Evolutionary conservation across 192 early-diverging fungal genomes (phyloP), one percentile per base, ranked within the genome.

Genomic region (Pecoramyces ruminantium): DNA sequence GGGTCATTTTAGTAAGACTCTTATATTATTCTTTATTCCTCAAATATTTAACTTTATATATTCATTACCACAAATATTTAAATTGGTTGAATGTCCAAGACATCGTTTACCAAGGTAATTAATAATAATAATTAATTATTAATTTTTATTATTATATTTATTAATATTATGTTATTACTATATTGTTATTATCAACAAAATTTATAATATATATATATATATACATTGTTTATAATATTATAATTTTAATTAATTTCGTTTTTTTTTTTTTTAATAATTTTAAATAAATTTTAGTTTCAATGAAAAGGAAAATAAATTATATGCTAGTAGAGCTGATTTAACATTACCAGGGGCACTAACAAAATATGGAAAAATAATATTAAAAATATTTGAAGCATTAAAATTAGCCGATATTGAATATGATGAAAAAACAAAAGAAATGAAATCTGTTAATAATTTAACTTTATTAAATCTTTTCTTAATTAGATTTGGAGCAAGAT

Each of bases 1-100:
- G 67, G 93, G 95, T 16, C 95, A 97, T 78, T 96, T 97, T 82
- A 94, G 92, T 78, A 98, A 81, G 28, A 81, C 80, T 2, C 79
- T 81, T 78, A 80, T 99, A 58, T 83, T 99, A 78, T 93, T 99
- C 82, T 97, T 98, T 85, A 84, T 96, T 12, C 98, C 98, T 0
- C 98, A 99, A 85, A 91, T 97, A 16, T 96, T 99, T 85, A 99
- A 99, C 85, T 99, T 99, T 86, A 29, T 98, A 67, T 95, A 96
- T 82, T 98, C 96, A 3, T 89, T 91, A 28, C 97, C 98, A 25
- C 98, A 99, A 85, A 85, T 99, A 28, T 98, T 98, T 86, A 87
- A 92, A 30, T 83, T 98, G n/a, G 91, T 98, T 11, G 93, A 94
- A 16, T 99, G 97, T 85, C 98, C 97, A 4, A 90, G 98, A 17